Base-by-base conservation (phyloP, 495 filamentous ascomycete genomes). In the Penicillium paxilli region DNA sequence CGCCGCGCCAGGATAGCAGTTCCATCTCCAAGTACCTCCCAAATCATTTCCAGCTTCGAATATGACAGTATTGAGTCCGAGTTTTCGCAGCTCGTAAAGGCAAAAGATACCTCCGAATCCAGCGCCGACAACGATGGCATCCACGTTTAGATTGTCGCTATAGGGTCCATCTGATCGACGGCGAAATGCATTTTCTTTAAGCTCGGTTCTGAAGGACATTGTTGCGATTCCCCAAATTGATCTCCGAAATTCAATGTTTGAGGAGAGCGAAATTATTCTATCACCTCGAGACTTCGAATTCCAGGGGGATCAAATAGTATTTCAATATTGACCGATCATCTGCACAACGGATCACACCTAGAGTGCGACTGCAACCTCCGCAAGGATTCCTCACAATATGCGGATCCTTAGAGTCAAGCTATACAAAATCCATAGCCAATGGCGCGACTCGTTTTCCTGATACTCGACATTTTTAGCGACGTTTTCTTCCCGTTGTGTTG, bases 1-100 rank as follows among this genome's bases (percentile, higher is more conserved):
- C 0, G 74, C 56, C 5, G 63, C 64, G 11, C 70, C 56, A 1
- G 80, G 80, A 41, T 82, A 83, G 28, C 71, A 60, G 52, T 81
- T 83, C 77, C 74, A 77, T 26, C 71, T 59, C 80, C 79, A 82
- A 16, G 70, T 71, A 5, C 80, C 80, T 5, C 81, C 80, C 21
- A 75, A 20, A 35, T 68, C 66, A 9, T 58, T 49, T 7, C 73
- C 78, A 5, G 75, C 69, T 42, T 83, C 80, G 47, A 74, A 69
- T 4, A 78, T 55, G 6, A 70, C 67, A 9, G 62, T 61, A 7
- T 60, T 66, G 44, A 71, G 63, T 2, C 68, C 66, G 3, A 46
- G 38, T 12, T 51, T 38, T 22, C 74, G 59, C 5, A 68, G 59
- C 12, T 75, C 56, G 9, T 57, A 20, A 17, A 76, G 52, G 11